phyloP scores from a whole-genome alignment of 1,284 basidiomycete genomes.

The Fomitopsis pinicola region DNA sequence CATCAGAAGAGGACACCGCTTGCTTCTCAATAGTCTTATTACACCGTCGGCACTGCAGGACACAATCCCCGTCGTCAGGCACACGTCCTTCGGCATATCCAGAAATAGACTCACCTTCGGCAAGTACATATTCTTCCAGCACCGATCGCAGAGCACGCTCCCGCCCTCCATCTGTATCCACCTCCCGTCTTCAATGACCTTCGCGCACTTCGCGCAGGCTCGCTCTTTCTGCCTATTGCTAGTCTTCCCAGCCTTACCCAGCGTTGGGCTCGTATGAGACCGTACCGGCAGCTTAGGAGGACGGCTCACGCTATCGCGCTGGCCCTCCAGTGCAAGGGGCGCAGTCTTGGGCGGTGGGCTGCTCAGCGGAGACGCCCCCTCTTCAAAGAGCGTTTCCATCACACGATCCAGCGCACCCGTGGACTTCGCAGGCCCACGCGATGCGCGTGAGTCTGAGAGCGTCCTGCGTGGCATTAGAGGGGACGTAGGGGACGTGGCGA shows the following conservation, averaged over 20 bases:
- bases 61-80: not conserved
- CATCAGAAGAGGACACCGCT: conserved; percentile 87
- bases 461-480: conserved; percentile 22
- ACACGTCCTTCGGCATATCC: not conserved
- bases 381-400: conserved; percentile 48
- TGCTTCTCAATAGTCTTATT: conserved; percentile 81
- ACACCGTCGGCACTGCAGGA: conserved; percentile 74
- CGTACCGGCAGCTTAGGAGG: conserved; percentile 51
- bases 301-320: conserved; percentile 33
- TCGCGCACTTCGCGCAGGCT: conserved; percentile 65
- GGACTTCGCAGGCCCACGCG: conserved; percentile 28
- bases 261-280: conserved; percentile 46
- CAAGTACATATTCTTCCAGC: conserved; percentile 93
- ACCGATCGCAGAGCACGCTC: conserved; percentile 75
- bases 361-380: conserved; percentile 28
- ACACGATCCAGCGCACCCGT: conserved; percentile 38
- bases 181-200: conserved; percentile 68
- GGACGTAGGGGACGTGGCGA: conserved; percentile 17
- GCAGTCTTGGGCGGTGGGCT: conserved; percentile 25
- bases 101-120: conserved; percentile 58
- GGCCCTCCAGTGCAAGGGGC: conserved; percentile 26
- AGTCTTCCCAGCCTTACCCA: conserved; percentile 28
- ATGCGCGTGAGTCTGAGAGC: conserved; percentile 24
- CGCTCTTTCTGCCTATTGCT: conserved; percentile 29
- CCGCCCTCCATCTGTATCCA: conserved; percentile 80